Base-by-base conservation (phyloP, 805 yeast genomes). In the Pichia cephalocereana region DNA sequence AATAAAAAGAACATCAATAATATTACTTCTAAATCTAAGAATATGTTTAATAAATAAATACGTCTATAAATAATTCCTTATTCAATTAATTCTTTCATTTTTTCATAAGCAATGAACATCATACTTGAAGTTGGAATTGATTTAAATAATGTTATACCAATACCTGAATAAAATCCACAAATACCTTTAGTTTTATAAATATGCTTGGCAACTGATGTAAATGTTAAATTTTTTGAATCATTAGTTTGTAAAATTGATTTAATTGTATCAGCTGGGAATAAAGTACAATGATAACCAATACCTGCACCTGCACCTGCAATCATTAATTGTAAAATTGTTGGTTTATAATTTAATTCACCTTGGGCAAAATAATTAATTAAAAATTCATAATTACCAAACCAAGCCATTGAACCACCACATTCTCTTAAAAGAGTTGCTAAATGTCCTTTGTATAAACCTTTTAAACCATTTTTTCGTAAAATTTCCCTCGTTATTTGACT, bases 71-170 rank as follows among this genome's bases (percentile, higher is more conserved):
- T 23, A 23, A 23, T 23, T 23, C 26, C 12, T 40, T 37, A 30
- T 23, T 43, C 41, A 53, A 53, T 55, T 52, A 43, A 41, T 47
- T 64, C 58, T 60, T 77, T 80, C 52, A 81, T 57, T 30, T 75
- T 66, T 58, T 90, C 96, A 61, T 88, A 90, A 5, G 81, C 74
- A 56, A 83, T 79, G 67, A 91, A 91, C 30, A 90, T 87, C 9
- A 82, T 72, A 2, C 96, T 96, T 59, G 88, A 86, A 3, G 96
- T 89, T 0, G 98, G 98, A 1, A 86, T 77, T 0, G 96, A 87
- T 60, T 96, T 78, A 7, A 79, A 54, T 49, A 88, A 65, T 0
- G 97, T 88, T 48, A 91, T 82, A 0, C 91, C 86, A 48, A 90
- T 69, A 0, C 98, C 98, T 50, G 86, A 77, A 58, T 90, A 91